Conservation (phyloP, 306 rosid genomes). For the Pterocarpus santalinus region DNA sequence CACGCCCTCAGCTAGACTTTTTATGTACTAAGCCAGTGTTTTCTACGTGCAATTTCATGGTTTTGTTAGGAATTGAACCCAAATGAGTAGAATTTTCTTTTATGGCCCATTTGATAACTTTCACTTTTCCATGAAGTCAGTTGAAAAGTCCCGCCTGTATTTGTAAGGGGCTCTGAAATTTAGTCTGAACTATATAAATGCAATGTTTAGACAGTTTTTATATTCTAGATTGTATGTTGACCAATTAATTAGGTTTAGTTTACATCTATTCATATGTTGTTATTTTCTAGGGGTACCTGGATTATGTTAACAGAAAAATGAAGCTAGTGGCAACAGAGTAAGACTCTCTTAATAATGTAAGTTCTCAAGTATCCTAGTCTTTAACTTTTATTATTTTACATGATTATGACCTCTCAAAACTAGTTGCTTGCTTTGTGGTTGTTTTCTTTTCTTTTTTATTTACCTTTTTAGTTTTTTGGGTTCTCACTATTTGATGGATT, state of each 20-base stretch:
- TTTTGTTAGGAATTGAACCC: slow-evolving; percentile 4
- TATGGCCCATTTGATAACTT: not conserved
- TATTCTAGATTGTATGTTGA: slow-evolving; percentile 26
- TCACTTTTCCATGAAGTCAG: slow-evolving; percentile 4
- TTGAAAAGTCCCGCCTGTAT: slow-evolving; percentile 1
- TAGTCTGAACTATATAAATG: slow-evolving; percentile 14
- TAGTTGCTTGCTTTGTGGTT: slow-evolving; percentile 5
- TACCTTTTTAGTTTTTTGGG: slow-evolving; percentile 11
- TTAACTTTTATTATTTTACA: slow-evolving; percentile 20
- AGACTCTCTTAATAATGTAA: slow-evolving; percentile 39
- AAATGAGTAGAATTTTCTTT: not conserved
- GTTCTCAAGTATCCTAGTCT: slow-evolving; percentile 44
- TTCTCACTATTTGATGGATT: slow-evolving; percentile 30
- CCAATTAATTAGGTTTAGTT: not conserved
- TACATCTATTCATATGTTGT: slow-evolving; percentile 21
- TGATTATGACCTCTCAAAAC: slow-evolving; percentile 17
- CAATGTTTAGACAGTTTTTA: not conserved
- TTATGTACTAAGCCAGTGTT: slow-evolving; percentile 7
- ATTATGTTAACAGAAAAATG: slow-evolving; percentile 69
- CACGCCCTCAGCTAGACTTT: slow-evolving; percentile 13
- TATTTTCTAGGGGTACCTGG: slow-evolving; percentile 78
- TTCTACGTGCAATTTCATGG: slow-evolving; percentile 23
- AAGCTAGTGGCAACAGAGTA: slow-evolving; percentile 41
- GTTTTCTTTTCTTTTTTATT: slow-evolving; percentile 3
- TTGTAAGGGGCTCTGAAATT: slow-evolving; percentile 21